phyloP scores from a whole-genome alignment of 441 rosid species.

The Erodium trifolium region DNA sequence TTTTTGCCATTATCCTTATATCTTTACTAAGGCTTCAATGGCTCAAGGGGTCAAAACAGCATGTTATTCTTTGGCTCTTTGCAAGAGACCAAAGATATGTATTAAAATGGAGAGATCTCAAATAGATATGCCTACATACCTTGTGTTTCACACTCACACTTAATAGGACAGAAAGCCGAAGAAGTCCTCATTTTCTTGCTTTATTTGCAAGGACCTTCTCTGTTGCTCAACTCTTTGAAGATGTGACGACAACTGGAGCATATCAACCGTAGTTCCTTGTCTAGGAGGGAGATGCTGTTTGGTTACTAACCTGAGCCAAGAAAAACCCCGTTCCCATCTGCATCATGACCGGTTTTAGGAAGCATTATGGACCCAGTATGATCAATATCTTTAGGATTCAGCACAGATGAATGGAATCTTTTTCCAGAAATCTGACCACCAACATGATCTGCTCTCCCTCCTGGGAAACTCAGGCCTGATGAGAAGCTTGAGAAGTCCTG shows the following conservation, averaged over 20 bases:
- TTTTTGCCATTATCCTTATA: too few species aligned
- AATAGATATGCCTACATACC: not conserved
- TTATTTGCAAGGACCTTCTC: not conserved
- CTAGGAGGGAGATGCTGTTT: not conserved
- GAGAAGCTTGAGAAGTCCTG: conserved; percentile 22
- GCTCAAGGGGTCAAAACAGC: too few species aligned
- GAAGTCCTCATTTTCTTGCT: not conserved
- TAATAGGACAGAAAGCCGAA: not conserved
- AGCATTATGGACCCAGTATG: not conserved
- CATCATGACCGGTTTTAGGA: not conserved
- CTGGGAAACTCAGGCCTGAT: conserved; percentile 22
- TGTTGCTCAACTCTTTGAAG: not conserved
- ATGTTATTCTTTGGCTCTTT: too few species aligned
- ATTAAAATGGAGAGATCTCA: too few species aligned
- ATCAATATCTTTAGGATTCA: not conserved
- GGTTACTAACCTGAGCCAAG: not conserved
- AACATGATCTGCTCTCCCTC: not conserved
- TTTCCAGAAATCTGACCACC: not conserved
- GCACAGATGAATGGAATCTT: not conserved
- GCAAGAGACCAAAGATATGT: too few species aligned
- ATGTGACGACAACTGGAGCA: not conserved
- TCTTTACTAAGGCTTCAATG: too few species aligned
- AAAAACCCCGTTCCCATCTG: not conserved
- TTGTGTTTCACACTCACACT: not conserved
- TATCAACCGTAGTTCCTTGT: not conserved